A percentile compares a stretch with the other conserved stretches of the same genome.
Evolutionary conservation across 345 rosid species (phyloP).

Genomic region (Atalantia buxifolia): DNA sequence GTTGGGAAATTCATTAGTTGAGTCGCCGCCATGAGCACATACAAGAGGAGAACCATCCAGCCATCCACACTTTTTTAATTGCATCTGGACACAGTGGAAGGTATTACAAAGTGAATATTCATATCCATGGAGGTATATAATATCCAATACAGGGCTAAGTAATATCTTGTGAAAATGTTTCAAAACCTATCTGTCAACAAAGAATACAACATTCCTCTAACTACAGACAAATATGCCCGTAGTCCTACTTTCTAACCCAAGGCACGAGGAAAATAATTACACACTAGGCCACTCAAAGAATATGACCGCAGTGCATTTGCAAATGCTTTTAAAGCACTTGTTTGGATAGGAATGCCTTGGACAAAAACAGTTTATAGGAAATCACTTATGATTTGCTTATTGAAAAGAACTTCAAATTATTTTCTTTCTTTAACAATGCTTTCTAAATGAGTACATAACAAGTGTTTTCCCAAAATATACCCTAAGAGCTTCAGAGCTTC

Average conservation of each 20-base stretch:
- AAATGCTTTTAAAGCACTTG: not conserved
- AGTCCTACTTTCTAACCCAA: not conserved
- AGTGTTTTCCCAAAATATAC: not conserved
- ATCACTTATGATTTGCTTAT: not conserved
- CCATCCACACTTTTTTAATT: conserved; percentile 67
- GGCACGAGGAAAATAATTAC: not conserved
- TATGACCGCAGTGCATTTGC: not conserved
- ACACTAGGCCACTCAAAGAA: not conserved
- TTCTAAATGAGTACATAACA: not conserved
- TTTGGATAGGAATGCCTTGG: not conserved
- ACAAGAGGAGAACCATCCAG: conserved; percentile 82
- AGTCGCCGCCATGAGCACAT: conserved; percentile 99
- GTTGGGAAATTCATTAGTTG: conserved; percentile 74
- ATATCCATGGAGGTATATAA: not conserved
- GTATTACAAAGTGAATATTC: not conserved
- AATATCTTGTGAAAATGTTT: not conserved
- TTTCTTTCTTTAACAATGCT: not conserved
- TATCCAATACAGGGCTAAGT: not conserved
- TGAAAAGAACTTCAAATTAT: not conserved
- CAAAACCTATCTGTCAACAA: not conserved
- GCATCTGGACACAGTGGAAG: conserved; percentile 32
- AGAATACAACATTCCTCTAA: not conserved
- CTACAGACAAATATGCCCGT: not conserved
- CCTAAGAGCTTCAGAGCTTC: not conserved
- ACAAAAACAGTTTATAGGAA: not conserved